Percentiles rank a stretch among this genome's conserved stretches.
phyloP scores from a whole-genome alignment of 139 green algal species.

The Chlorella sp. region DNA sequence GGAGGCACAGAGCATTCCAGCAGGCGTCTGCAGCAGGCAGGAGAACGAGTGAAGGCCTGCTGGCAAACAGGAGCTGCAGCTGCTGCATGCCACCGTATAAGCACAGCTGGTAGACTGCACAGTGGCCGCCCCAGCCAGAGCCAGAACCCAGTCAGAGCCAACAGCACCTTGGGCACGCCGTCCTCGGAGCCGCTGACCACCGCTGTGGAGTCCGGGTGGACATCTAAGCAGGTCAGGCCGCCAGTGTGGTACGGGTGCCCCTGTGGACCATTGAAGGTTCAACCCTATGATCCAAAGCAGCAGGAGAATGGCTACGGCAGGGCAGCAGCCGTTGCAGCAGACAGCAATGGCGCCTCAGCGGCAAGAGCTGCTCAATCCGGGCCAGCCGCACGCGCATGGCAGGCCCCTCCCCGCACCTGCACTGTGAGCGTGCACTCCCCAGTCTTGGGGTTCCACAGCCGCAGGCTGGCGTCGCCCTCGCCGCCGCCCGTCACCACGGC shows the following conservation, averaged over 20 bases:
- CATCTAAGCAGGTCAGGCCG: slow-evolving; percentile 74
- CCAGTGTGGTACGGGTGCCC: slow-evolving; percentile 46
- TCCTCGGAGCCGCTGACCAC: slow-evolving; percentile 74
- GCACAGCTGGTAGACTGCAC: not conserved
- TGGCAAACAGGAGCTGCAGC: too few relatives aligned
- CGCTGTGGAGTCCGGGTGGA: slow-evolving; percentile 58
- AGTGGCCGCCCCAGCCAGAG: not conserved
- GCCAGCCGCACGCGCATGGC: not conserved
- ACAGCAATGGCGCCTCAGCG: too few relatives aligned
- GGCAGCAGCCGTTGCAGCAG: not conserved
- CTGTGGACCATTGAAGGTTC: not conserved
- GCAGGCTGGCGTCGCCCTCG: slow-evolving; percentile 80
- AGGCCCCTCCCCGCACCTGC: slow-evolving; percentile 38
- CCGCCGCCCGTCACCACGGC: slow-evolving; percentile 81
- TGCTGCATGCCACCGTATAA: too few relatives aligned
- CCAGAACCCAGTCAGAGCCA: too few relatives aligned
- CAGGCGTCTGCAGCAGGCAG: not conserved
- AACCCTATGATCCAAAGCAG: too few relatives aligned
- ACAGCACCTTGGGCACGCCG: slow-evolving; percentile 65
- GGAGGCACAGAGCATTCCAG: too few relatives aligned
- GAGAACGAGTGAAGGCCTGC: too few relatives aligned
- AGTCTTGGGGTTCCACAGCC: slow-evolving; percentile 87
- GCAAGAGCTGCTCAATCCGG: too few relatives aligned
- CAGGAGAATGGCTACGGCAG: too few relatives aligned
- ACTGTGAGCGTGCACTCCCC: slow-evolving; percentile 70